Conservation (phyloP, 257 asterid genomes). For the Echium plantagineum region DNA sequence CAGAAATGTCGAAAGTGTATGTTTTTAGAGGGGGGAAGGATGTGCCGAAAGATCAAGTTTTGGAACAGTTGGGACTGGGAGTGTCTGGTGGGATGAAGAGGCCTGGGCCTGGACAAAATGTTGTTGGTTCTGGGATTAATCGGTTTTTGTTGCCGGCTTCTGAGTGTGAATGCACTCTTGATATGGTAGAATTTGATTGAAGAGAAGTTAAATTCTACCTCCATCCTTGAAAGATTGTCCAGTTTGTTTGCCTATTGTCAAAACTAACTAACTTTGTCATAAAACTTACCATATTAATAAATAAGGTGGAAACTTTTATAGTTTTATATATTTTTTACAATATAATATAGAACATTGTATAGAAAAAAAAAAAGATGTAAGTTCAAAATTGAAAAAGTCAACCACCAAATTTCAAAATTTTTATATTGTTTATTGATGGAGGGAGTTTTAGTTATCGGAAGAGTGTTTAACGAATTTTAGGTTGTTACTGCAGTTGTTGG, state of each 20-base stretch:
- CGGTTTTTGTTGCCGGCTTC: constrained; percentile 84
- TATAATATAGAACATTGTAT: too few relatives aligned
- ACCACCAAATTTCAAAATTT: too few relatives aligned
- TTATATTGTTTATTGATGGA: not conserved
- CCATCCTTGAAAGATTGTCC: too few relatives aligned
- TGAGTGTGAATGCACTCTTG: constrained; percentile 70
- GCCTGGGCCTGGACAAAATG: constrained; percentile 36
- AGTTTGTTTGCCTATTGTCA: not conserved
- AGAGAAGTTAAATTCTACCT: not conserved
- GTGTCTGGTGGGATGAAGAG: constrained; percentile 31
- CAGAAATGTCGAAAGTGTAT: constrained; percentile 76
- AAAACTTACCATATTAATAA: too few relatives aligned
- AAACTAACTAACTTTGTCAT: not conserved
- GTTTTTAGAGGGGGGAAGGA: constrained; percentile 85
- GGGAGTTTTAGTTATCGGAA: constrained; percentile 1
- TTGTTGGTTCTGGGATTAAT: constrained; percentile 40
- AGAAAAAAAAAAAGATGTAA: too few relatives aligned
- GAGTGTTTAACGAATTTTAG: not conserved
- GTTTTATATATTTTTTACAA: too few relatives aligned
- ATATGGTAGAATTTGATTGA: constrained; percentile 37
- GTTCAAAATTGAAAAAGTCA: too few relatives aligned
- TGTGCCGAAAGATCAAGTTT: constrained; percentile 65
- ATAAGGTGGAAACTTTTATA: too few relatives aligned
- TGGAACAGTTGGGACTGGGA: constrained; percentile 83
- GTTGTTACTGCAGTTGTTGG: constrained; percentile 53